Evolutionary conservation across 345 rosid species (phyloP).

Genomic region (Balakata baccata): DNA sequence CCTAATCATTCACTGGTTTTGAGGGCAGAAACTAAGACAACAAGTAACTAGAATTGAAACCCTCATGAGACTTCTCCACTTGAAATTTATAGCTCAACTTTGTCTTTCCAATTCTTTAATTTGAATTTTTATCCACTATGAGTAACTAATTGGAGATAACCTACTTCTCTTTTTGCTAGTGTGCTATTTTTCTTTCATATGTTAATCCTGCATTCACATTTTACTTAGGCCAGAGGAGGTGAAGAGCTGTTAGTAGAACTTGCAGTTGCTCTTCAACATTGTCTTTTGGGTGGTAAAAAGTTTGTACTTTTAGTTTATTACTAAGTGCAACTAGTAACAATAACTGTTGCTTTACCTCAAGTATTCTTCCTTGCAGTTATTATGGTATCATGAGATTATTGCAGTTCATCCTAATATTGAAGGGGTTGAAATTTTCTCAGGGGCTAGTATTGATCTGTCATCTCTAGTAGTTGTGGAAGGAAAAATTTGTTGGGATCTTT

Average conservation of each 20-base stretch:
- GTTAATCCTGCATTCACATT: conserved; percentile 3
- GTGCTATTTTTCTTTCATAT: neutral
- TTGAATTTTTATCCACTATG: neutral
- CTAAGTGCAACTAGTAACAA: neutral
- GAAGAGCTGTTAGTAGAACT: conserved; percentile 87
- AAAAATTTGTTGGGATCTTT: conserved; percentile 88
- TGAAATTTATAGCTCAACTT: no score
- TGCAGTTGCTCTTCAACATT: conserved; percentile 58
- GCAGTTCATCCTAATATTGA: conserved; percentile 6
- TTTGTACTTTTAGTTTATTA: conserved; percentile 22
- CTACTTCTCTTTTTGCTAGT: neutral
- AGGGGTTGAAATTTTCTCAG: conserved; percentile 36
- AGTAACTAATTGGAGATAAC: neutral
- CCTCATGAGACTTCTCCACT: no score
- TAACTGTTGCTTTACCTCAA: neutral
- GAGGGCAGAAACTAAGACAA: no score
- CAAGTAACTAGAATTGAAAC: conserved; percentile 30
- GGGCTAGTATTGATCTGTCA: conserved; percentile 79
- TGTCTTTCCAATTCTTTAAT: neutral
- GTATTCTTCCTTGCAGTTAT: neutral
- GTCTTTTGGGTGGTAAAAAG: conserved; percentile 93
- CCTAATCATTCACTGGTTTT: no score
- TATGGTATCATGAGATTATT: neutral
- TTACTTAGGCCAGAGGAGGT: conserved; percentile 81
- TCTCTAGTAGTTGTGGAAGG: conserved; percentile 75